phyloP scores from a whole-genome alignment of 768 basidiomycete species.

The Amanita thiersii region DNA sequence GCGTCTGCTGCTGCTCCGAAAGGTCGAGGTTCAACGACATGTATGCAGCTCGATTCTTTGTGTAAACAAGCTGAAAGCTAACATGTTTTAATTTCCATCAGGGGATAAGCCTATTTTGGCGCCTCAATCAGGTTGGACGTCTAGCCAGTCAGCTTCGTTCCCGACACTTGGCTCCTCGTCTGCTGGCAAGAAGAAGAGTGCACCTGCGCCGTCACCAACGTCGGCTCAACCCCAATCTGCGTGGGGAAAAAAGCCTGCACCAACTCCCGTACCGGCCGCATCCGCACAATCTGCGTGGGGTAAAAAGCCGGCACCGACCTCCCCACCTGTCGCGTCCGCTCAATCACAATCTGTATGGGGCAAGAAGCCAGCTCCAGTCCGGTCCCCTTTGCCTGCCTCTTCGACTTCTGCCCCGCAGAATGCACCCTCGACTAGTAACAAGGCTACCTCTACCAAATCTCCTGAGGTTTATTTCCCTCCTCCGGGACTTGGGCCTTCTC shows the following conservation, averaged over 20 bases:
- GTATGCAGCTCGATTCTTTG: neutral
- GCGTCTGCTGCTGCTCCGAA: neutral
- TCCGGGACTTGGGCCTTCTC: no score
- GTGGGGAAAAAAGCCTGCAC: neutral
- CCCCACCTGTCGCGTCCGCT: no score
- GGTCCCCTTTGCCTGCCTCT: no score
- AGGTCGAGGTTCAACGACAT: neutral
- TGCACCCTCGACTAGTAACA: no score
- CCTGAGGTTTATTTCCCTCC: no score
- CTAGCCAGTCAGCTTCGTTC: neutral
- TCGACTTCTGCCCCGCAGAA: no score
- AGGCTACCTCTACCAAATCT: no score
- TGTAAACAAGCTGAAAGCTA: neutral
- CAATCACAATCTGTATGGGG: no score
- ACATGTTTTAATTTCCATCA: neutral
- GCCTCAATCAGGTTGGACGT: neutral
- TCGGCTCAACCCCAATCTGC: neutral
- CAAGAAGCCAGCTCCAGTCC: no score
- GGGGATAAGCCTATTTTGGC: neutral
- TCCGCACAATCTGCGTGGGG: neutral
- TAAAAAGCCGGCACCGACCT: no score
- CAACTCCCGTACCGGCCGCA: neutral
- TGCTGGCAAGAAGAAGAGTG: neutral
- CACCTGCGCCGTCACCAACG: neutral
- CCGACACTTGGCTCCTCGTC: neutral